Evolutionary conservation across 176 grass and related monocot species (phyloP), one percentile per base, ranked within the genome.

Genomic region (Musa troglodytarum): DNA sequence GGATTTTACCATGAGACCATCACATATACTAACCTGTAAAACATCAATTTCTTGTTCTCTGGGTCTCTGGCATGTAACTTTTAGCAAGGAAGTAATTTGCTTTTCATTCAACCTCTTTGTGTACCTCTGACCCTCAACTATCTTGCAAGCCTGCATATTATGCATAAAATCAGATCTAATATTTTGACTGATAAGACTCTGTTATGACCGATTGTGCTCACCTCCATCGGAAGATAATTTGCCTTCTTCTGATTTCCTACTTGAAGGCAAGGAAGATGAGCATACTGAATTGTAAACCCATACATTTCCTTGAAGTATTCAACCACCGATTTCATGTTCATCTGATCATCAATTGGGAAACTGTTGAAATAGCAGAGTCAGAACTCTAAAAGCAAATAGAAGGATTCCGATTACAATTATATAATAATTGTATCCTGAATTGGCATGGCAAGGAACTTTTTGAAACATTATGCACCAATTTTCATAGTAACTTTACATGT

Each of bases 221-320:
- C 96, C 86, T 99, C 96, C 96, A 99, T 92, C 1, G 96, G 96
- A 49, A 99, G 86, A 82, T 95, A 99, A 82, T 99, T 99, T 51
- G 96, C 88, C 70, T 92, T 99, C 77, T 95, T 99, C 64, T 99
- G 96, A 81, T 99, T 99, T 59, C 96, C 96, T 65, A 99, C 96
- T 85, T 92, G 89, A 84, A 99, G 88, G 66, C 96, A 95, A 61
- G 96, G 96, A 83, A 99, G 91, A 64, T 99, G 96, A 16, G 74
- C 76, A 51, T 95, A 75, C 81, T 87, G 90, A 88, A 99, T 99
- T 9, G 96, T 99, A 66, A 99, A 99, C 8, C 96, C 96, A 73
- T 99, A 99, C 91, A 99, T 92, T 81, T 99, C 96, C 80, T 95
- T 89, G 86, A 99, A 99, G 82, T 99, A 99, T 53, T 99, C 96